Evolutionary conservation across 176 grass and related monocot species (phyloP).

Genomic region (Triticum aestivum): IWGSC_CS_RefSeq_v2.1 NC_057810.1:631787271-631787770

Average conservation of each 20-base stretch:
- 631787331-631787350: too few species aligned
- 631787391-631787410: too few species aligned
- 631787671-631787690: neutral
- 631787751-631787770: neutral
- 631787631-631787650: neutral
- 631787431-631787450: neutral
- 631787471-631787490: neutral
- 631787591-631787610: neutral
- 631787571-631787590: neutral
- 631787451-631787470: neutral
- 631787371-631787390: too few species aligned
- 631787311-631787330: too few species aligned
- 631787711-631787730: neutral
- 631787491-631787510: neutral
- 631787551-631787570: neutral
- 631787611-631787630: neutral
- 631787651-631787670: neutral
- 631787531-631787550: neutral
- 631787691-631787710: neutral
- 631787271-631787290: too few species aligned
- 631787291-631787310: too few species aligned
- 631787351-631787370: too few species aligned
- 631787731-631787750: neutral
- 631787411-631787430: neutral
- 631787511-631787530: neutral